These are phyloP conservation scores for Gleditsia sinensis DNA, from an alignment of 306 rosid species.

Conservation along the genomic window DNA sequence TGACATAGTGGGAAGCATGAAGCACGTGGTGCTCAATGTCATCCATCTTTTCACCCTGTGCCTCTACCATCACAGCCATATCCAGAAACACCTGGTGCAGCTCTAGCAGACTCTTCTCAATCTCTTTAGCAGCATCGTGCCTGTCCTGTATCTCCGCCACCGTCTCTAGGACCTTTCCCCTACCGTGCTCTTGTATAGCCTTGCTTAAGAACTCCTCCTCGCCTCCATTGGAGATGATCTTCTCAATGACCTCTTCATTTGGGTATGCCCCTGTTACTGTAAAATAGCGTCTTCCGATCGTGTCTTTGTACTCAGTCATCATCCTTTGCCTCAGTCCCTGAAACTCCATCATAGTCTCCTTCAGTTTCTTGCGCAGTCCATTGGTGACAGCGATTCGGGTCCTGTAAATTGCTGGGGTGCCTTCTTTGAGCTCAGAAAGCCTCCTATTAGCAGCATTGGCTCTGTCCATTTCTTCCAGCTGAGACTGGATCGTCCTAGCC, in stretches of 20 bases:
- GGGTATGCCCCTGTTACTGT: conserved; percentile 82
- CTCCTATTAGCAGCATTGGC: conserved; percentile 70
- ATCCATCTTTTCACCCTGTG: conserved; percentile 91
- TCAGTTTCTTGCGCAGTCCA: conserved; percentile 73
- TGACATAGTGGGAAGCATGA: conserved; percentile 72
- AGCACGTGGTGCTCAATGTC: conserved; percentile 86
- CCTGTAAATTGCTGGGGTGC: conserved; percentile 63
- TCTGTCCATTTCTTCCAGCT: conserved; percentile 76
- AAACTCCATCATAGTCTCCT: conserved; percentile 89
- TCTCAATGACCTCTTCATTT: conserved; percentile 77
- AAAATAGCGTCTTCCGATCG: conserved; percentile 74
- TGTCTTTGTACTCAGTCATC: conserved; percentile 83
- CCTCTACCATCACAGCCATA: conserved; percentile 97
- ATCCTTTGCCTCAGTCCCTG: conserved; percentile 75
- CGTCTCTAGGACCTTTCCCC: conserved; percentile 80
- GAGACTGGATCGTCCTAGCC: conserved; percentile 51
- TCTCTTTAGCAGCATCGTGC: conserved; percentile 70
- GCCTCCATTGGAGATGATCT: conserved; percentile 70
- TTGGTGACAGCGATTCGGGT: conserved; percentile 74
- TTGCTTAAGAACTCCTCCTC: conserved; percentile 59
- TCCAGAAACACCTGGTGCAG: conserved; percentile 84
- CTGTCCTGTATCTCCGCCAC: conserved; percentile 91
- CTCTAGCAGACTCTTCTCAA: conserved; percentile 80
- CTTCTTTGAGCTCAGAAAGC: conserved; percentile 63
- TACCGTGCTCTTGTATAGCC: conserved; percentile 73